A percentile compares a stretch with the other conserved stretches of the same genome.
phyloP scores from a whole-genome alignment of 345 rosid species.

The Geranium brycei region DNA sequence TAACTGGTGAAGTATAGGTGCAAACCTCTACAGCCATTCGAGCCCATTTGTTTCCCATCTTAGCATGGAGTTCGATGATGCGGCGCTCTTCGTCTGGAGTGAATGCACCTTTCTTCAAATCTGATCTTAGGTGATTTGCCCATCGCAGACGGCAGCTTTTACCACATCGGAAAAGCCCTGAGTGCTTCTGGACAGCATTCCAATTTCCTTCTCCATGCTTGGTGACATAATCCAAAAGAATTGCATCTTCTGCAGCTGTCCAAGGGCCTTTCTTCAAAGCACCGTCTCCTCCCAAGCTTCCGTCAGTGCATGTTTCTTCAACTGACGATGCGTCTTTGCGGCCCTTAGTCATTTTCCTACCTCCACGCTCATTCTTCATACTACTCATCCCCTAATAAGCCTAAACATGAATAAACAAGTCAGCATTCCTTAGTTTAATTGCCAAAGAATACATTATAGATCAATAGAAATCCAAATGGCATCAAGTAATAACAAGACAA shows the following conservation, averaged over 20 bases:
- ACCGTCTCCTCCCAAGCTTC: slow-evolving; percentile 2
- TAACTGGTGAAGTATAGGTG: background rate
- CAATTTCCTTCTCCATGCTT: slow-evolving; percentile 22
- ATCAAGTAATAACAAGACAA: background rate
- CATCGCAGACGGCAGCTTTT: slow-evolving; percentile 24
- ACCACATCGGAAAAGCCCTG: slow-evolving; percentile 15
- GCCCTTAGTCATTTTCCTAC: background rate
- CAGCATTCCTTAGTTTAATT: too few relatives aligned
- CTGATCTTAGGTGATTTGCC: slow-evolving; percentile 19
- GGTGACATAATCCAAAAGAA: slow-evolving; percentile 16
- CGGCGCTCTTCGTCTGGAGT: slow-evolving; percentile 16
- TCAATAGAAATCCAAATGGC: background rate
- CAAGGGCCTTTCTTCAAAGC: slow-evolving; percentile 23
- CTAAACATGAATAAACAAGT: too few relatives aligned
- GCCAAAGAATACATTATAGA: too few relatives aligned
- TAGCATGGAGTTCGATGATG: slow-evolving; percentile 19
- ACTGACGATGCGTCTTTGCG: background rate
- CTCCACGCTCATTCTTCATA: background rate
- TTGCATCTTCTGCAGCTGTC: slow-evolving; percentile 19
- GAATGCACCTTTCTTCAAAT: slow-evolving; percentile 20
- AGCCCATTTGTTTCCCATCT: slow-evolving; percentile 23
- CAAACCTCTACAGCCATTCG: slow-evolving; percentile 21
- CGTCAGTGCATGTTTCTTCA: background rate
- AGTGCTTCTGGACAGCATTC: slow-evolving; percentile 22
- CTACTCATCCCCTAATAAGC: background rate